Evolutionary conservation across 768 basidiomycete species (phyloP).

Genomic region (Suillus plorans): DNA sequence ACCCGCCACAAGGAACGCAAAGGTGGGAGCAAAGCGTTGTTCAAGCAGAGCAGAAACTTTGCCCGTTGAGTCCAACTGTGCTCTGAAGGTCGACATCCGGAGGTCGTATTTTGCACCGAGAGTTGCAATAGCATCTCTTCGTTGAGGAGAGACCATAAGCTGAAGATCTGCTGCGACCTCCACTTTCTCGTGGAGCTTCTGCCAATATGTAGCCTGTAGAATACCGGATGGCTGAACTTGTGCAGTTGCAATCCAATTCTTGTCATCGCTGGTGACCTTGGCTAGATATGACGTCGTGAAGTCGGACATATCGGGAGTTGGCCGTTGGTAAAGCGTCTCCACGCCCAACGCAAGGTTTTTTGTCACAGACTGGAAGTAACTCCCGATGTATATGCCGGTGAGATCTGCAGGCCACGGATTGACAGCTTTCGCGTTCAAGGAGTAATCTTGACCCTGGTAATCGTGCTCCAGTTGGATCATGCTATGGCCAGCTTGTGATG

Average conservation of each 20-base stretch:
- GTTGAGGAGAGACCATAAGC: conserved; percentile 71
- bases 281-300: conserved; percentile 73
- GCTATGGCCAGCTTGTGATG: conserved; percentile 74
- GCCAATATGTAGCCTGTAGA: conserved; percentile 93
- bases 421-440: conserved; percentile 80
- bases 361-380: conserved; percentile 89
- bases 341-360: conserved; percentile 87
- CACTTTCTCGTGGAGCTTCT: conserved; percentile 91
- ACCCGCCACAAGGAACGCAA: conserved; percentile 91
- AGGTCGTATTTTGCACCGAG: conserved; percentile 97
- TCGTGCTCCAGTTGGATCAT: conserved; percentile 96
- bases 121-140: conserved; percentile 90
- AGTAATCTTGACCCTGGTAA: conserved; percentile 85
- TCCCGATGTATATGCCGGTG: conserved; percentile 90
- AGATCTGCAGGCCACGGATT: conserved; percentile 88
- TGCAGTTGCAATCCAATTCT: conserved; percentile 91
- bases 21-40: conserved; percentile 93
- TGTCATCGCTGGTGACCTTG: conserved; percentile 70
- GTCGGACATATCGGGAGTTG: conserved; percentile 69
- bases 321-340: conserved; percentile 83
- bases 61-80: conserved; percentile 91
- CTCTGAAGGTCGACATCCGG: conserved; percentile 89
- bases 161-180: conserved; percentile 96
- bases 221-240: conserved; percentile 82
- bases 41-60: conserved; percentile 95